These are phyloP conservation scores for Apiospora phragmitis DNA, from an alignment of 2,329 filamentous ascomycete genomes.

Conservation along the genomic window DNA sequence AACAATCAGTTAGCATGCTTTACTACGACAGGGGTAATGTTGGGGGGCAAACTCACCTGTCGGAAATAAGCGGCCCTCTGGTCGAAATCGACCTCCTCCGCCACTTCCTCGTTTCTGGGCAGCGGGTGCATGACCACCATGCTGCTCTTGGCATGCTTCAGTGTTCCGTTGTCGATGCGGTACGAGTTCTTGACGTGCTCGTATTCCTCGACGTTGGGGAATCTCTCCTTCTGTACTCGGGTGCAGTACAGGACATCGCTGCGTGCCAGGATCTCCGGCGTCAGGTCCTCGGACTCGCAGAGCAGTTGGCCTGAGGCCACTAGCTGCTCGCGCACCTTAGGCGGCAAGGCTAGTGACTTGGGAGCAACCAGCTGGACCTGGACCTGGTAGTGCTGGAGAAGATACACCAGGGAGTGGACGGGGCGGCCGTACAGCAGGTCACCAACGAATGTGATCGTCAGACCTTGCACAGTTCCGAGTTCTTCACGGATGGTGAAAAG, in stretches of 20 bases:
- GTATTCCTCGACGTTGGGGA: conserved; percentile 77
- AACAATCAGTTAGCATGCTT: conserved; percentile 40
- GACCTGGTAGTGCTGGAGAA: conserved; percentile 94
- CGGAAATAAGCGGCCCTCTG: conserved; percentile 96
- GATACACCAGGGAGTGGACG: conserved; percentile 91
- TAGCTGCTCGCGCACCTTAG: conserved; percentile 71
- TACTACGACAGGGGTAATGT: not conserved
- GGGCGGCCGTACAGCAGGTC: conserved; percentile 92
- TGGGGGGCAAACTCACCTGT: conserved; percentile 70
- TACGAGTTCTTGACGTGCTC: conserved; percentile 87
- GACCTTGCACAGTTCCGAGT: conserved; percentile 88
- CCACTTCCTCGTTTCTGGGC: conserved; percentile 89
- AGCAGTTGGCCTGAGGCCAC: conserved; percentile 74
- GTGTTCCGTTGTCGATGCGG: conserved; percentile 83
- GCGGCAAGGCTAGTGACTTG: conserved; percentile 73
- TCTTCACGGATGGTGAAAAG: conserved; percentile 99
- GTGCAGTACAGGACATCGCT: conserved; percentile 97
- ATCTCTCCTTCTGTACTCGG: conserved; percentile 93
- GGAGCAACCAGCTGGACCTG: conserved; percentile 90
- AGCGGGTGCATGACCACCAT: conserved; percentile 97
- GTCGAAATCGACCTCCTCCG: conserved; percentile 96
- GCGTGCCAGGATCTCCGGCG: conserved; percentile 79
- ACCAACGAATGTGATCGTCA: conserved; percentile 94
- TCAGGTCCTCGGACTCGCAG: conserved; percentile 74
- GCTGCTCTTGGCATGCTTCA: conserved; percentile 87